Conservation (phyloP, 169 alveolate genomes). For the Plasmodium vivax region DNA sequence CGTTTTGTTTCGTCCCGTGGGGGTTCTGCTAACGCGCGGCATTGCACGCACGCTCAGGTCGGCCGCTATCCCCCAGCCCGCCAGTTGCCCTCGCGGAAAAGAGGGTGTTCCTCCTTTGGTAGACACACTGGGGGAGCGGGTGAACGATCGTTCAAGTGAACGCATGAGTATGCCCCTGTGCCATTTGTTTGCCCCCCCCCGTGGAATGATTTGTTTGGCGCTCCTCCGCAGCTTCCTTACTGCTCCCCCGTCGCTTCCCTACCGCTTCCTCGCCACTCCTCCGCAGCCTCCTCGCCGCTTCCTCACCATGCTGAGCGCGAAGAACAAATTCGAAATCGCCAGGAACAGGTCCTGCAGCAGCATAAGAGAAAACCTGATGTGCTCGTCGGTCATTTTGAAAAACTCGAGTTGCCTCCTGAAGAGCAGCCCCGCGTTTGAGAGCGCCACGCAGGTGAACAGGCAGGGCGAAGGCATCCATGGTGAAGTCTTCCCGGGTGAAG, state of each 20-base stretch:
- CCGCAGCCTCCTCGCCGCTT: no score
- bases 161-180: neutral
- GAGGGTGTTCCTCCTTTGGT: neutral
- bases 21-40: neutral
- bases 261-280: neutral
- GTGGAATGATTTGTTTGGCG: neutral
- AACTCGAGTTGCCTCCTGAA: conserved; percentile 1
- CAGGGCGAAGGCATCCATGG: neutral
- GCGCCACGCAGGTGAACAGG: neutral
- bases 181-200: neutral
- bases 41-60: neutral
- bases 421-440: neutral
- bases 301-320: conserved; percentile 31
- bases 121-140: neutral
- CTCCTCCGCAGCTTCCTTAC: neutral
- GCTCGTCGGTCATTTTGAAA: conserved; percentile 32
- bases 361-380: conserved; percentile 38
- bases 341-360: conserved; percentile 38
- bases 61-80: neutral
- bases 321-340: conserved; percentile 43
- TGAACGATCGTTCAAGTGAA: neutral
- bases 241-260: neutral
- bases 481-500: no score
- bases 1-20: neutral
- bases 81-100: neutral